phyloP scores from a whole-genome alignment of 306 rosid species.

The Vigna radiata region DNA sequence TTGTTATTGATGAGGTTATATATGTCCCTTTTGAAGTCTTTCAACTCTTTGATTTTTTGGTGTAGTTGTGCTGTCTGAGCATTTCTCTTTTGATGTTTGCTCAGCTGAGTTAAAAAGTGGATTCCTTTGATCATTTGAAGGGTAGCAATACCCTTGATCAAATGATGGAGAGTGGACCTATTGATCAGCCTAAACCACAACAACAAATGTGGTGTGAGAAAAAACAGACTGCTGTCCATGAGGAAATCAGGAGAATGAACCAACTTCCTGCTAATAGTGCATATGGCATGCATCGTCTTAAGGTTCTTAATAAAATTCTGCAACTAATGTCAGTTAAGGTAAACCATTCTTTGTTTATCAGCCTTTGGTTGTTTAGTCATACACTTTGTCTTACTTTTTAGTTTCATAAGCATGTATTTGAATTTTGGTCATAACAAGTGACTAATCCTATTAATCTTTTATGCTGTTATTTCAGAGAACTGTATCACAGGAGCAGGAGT shows the following conservation, averaged over 20 bases:
- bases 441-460: slow-evolving; percentile 25
- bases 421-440: slow-evolving; percentile 2
- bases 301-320: slow-evolving; percentile 82
- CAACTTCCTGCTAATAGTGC: slow-evolving; percentile 68
- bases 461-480: slow-evolving; percentile 66
- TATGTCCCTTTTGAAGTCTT: background rate
- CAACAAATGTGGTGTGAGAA: slow-evolving; percentile 57
- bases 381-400: background rate
- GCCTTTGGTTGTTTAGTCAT: background rate
- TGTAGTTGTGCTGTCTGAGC: slow-evolving; percentile 3
- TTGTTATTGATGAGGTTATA: background rate
- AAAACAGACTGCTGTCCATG: slow-evolving; percentile 65
- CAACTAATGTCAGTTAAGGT: slow-evolving; percentile 84
- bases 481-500: slow-evolving; percentile 68
- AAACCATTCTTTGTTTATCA: slow-evolving; percentile 17
- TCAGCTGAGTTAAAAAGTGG: slow-evolving; percentile 35
- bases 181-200: slow-evolving; percentile 49
- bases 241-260: slow-evolving; percentile 65
- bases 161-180: slow-evolving; percentile 53
- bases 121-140: slow-evolving; percentile 36
- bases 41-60: slow-evolving; percentile 20
- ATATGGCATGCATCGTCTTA: slow-evolving; percentile 73
- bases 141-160: slow-evolving; percentile 45
- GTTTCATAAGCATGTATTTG: slow-evolving; percentile 16
- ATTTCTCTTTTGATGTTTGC: slow-evolving; percentile 35